Base-by-base conservation (phyloP, 208 protist genomes). In the Leishmania martiniquensis region DNA sequence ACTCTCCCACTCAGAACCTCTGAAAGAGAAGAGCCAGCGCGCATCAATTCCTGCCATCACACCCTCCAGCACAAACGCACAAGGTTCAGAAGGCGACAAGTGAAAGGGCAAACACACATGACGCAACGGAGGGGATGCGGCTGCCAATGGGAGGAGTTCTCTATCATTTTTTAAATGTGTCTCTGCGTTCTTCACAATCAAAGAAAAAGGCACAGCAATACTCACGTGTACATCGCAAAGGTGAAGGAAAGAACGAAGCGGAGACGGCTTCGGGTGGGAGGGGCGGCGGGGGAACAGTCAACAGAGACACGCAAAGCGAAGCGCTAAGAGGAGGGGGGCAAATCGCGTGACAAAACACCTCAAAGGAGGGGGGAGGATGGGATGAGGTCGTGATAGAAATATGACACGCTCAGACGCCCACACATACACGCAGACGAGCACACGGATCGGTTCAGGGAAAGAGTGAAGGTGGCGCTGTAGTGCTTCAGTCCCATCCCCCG, bases 171-270 rank as follows among this genome's bases (percentile, higher is more conserved):
- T n/a, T n/a, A n/a, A n/a, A n/a, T n/a, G n/a, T n/a, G n/a, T n/a
- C n/a, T n/a, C n/a, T n/a, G n/a, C n/a, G n/a, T n/a, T n/a, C n/a
- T n/a, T n/a, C n/a, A n/a, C n/a, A n/a, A n/a, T n/a, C n/a, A n/a
- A n/a, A n/a, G n/a, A n/a, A n/a, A 37, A 65, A 65, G 29, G 15
- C 22, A 42, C 37, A 15, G 12, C 10, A 47, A 76, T 52, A 29
- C 52, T 57, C 71, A 77, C 45, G 59, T 69, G 62, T 77, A 77
- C 74, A 77, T 71, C 25, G 22, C 52, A 62, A 70, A 72, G 13
- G 32, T 60, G 29, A 47, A 49, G 25, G 65, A 25, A 32, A 22
- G 49, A 4, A 25, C 29, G 39, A 72, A n/a, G n/a, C n/a, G n/a
- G n/a, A n/a, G n/a, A n/a, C n/a, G n/a, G n/a, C n/a, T n/a, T n/a